These are phyloP conservation scores for Aspergillus sp. DNA, from an alignment of 2,329 filamentous ascomycete genomes.

Conservation along the genomic window DNA sequence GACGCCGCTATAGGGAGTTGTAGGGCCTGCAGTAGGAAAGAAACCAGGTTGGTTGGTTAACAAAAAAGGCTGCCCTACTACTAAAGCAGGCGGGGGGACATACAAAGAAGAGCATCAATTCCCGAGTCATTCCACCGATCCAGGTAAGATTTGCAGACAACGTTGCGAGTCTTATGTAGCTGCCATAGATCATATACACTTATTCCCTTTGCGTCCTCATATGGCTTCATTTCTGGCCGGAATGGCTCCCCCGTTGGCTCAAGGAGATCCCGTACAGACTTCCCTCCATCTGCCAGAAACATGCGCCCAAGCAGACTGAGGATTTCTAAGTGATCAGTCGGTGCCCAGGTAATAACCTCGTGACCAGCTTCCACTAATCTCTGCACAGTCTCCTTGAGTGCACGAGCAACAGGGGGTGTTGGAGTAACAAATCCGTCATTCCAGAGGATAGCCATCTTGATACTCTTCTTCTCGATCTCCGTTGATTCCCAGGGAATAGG, in stretches of 20 bases:
- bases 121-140: conserved; percentile 15
- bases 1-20: conserved; percentile 20
- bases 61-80: not conserved
- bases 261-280: conserved; percentile 34
- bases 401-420: conserved; percentile 62
- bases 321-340: conserved; percentile 13
- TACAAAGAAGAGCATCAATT: conserved; percentile 23
- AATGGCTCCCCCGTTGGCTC: conserved; percentile 33
- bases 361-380: conserved; percentile 58
- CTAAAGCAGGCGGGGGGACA: no score
- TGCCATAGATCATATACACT: conserved; percentile 51
- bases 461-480: conserved; percentile 18
- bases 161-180: conserved; percentile 47
- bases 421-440: conserved; percentile 62
- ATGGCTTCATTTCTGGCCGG: conserved; percentile 50
- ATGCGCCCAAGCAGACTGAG: not conserved
- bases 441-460: conserved; percentile 61
- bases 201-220: conserved; percentile 44
- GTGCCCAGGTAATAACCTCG: conserved; percentile 41
- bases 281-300: conserved; percentile 54
- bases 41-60: not conserved
- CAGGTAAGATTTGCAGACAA: conserved; percentile 34
- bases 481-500: conserved; percentile 56
- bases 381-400: conserved; percentile 50
- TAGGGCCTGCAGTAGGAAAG: conserved; percentile 10